These are phyloP conservation scores for Colletotrichum shisoi DNA, from an alignment of 2,329 filamentous ascomycete species.

Conservation along the genomic window DNA sequence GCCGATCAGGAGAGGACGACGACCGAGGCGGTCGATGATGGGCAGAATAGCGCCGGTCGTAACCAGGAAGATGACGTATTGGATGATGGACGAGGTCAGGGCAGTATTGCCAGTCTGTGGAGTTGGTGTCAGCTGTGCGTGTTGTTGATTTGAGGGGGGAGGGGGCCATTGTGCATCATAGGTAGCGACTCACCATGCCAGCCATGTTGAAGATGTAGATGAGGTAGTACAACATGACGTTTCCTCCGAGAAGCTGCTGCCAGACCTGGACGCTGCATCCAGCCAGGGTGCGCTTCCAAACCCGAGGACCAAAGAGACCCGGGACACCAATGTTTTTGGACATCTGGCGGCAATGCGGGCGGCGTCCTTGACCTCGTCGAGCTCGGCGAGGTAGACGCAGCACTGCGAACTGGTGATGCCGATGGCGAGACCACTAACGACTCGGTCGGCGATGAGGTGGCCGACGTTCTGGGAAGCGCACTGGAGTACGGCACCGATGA, in stretches of 20 bases:
- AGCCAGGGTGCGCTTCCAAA: slow-evolving; percentile 61
- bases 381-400: slow-evolving; percentile 72
- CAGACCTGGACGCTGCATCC: slow-evolving; percentile 63
- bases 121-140: slow-evolving; percentile 5
- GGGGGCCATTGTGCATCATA: no score
- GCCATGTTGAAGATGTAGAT: slow-evolving; percentile 71
- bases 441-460: slow-evolving; percentile 62
- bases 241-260: slow-evolving; percentile 66
- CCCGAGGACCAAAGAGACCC: slow-evolving; percentile 56
- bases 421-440: slow-evolving; percentile 71
- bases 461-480: slow-evolving; percentile 65
- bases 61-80: slow-evolving; percentile 64
- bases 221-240: slow-evolving; percentile 68
- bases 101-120: slow-evolving; percentile 43
- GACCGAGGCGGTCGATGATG: slow-evolving; percentile 59
- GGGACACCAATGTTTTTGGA: slow-evolving; percentile 51
- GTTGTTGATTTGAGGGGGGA: no score
- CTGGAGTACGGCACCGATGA: slow-evolving; percentile 67
- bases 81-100: slow-evolving; percentile 61
- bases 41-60: slow-evolving; percentile 60
- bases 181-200: slow-evolving; percentile 49
- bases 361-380: slow-evolving; percentile 60
- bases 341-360: slow-evolving; percentile 50
- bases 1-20: slow-evolving; percentile 56
- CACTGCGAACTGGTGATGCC: slow-evolving; percentile 73